These are phyloP conservation scores for Cytospora chrysosperma DNA, from an alignment of 2,329 filamentous ascomycete genomes.

Conservation along the genomic window DNA sequence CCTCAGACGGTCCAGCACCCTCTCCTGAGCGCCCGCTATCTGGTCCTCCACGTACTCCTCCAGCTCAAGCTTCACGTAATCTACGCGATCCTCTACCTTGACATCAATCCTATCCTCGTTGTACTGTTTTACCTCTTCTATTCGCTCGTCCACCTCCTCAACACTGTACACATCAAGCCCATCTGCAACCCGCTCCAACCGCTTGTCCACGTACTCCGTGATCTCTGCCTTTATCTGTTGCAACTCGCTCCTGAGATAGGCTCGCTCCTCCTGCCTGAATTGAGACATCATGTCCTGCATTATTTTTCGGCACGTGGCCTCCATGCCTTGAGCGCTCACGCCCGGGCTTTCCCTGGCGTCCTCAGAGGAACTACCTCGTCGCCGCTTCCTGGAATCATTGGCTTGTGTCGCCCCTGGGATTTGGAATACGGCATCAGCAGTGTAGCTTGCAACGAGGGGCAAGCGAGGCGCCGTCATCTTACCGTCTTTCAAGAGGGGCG, in stretches of 20 bases:
- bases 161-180: background rate
- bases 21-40: background rate
- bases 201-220: conserved; percentile 1
- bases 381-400: background rate
- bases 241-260: background rate
- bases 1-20: background rate
- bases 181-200: background rate
- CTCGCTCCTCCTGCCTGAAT: conserved; percentile 5
- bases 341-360: background rate
- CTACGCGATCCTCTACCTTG: conserved; percentile 11
- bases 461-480: background rate
- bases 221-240: background rate
- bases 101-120: conserved; percentile 7
- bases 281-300: background rate
- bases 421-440: background rate
- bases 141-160: conserved; percentile 2
- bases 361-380: conserved; percentile 8
- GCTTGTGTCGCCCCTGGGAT: background rate
- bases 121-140: background rate
- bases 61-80: conserved; percentile 15
- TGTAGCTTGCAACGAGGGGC: background rate
- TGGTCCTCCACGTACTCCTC: conserved; percentile 8
- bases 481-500: background rate
- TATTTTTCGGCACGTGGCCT: background rate
- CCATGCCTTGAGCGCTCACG: background rate